Evolutionary conservation across 139 green algal genomes (phyloP).

Genomic region (Ulvella scutata): DNA sequence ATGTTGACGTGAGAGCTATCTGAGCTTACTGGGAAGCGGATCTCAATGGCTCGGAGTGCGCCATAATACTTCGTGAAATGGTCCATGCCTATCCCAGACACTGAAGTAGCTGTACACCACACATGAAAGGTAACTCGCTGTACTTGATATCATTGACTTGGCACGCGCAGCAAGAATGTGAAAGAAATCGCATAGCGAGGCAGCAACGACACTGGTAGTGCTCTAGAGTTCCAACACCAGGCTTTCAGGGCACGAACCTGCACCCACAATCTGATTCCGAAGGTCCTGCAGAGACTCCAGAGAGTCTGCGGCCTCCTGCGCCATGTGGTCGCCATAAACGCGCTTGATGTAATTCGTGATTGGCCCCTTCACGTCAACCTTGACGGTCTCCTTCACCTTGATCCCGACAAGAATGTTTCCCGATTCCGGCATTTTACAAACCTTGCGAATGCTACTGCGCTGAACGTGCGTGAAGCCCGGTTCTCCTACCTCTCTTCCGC

Average conservation of each 20-base stretch:
- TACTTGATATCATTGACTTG: neutral
- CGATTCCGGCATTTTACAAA: neutral
- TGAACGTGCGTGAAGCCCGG: too few species aligned
- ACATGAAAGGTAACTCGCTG: neutral
- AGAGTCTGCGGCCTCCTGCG: conserved; percentile 48
- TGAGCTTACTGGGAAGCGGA: conserved; percentile 74
- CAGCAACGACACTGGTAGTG: neutral
- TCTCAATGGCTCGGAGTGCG: conserved; percentile 65
- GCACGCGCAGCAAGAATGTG: neutral
- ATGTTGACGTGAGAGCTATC: conserved; percentile 44
- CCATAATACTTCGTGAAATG: conserved; percentile 56
- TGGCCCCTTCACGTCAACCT: conserved; percentile 45
- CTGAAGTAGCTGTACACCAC: neutral
- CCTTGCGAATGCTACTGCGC: too few species aligned
- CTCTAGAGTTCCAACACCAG: conserved; percentile 32
- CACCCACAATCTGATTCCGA: conserved; percentile 24
- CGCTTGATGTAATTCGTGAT: conserved; percentile 41
- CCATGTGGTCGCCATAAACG: conserved; percentile 37
- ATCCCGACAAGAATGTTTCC: neutral
- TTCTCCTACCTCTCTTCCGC: too few species aligned
- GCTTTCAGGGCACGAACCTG: conserved; percentile 25
- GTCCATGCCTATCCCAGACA: neutral
- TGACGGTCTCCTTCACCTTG: conserved; percentile 46
- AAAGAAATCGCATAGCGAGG: neutral
- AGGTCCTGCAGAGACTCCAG: conserved; percentile 38